Conservation (phyloP, 768 basidiomycete genomes). For the Zangia roseola region DNA sequence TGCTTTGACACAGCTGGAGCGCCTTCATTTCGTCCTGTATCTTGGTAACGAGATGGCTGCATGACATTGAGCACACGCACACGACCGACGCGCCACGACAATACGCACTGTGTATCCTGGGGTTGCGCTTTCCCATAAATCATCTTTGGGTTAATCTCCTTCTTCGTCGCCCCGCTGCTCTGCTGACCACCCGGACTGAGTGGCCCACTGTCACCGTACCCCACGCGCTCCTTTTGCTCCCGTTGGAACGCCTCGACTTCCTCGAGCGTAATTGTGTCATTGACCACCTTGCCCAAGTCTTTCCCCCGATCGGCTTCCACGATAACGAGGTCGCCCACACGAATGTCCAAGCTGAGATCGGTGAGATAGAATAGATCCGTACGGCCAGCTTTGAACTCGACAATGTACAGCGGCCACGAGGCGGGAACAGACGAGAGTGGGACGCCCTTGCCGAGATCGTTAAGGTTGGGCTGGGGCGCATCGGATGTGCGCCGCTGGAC, state of each 20-base stretch:
- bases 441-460: conserved; percentile 83
- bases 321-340: conserved; percentile 89
- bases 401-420: conserved; percentile 89
- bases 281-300: conserved; percentile 89
- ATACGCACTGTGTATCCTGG: conserved; percentile 81
- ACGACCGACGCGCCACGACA: not conserved
- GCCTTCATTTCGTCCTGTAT: conserved; percentile 91
- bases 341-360: conserved; percentile 62
- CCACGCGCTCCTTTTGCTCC: conserved; percentile 62
- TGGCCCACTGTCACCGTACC: conserved; percentile 42
- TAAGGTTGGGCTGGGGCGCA: conserved; percentile 33
- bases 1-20: conserved; percentile 84
- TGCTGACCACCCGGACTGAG: conserved; percentile 48
- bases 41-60: conserved; percentile 75
- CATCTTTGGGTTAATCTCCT: conserved; percentile 96
- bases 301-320: conserved; percentile 96
- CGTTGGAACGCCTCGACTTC: conserved; percentile 92
- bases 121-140: conserved; percentile 86
- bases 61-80: conserved; percentile 6
- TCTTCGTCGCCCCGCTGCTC: conserved; percentile 49
- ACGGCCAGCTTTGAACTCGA: conserved; percentile 96
- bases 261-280: conserved; percentile 84
- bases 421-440: conserved; percentile 81
- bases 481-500: conserved; percentile 42
- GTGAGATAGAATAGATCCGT: conserved; percentile 93